These are phyloP conservation scores for Cytospora piceae DNA, from an alignment of 2,329 filamentous ascomycete genomes.

Conservation along the genomic window DNA sequence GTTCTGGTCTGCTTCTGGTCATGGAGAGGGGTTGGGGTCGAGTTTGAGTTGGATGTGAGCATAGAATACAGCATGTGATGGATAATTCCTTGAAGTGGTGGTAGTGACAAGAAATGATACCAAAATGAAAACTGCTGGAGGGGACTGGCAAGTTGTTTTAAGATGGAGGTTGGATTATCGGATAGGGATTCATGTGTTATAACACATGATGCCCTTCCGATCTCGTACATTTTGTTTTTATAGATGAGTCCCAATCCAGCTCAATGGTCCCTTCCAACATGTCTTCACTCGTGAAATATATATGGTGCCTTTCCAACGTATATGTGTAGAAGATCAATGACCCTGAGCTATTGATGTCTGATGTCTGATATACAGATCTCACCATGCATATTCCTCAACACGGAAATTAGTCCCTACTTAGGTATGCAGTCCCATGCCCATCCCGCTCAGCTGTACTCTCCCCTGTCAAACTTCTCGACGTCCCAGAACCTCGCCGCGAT, in stretches of 20 bases:
- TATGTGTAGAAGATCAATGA: background rate
- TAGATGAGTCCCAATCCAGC: slow-evolving; percentile 16
- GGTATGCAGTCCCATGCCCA: slow-evolving; percentile 34
- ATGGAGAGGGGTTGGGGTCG: slow-evolving; percentile 1
- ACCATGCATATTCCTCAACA: slow-evolving; percentile 15
- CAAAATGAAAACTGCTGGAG: slow-evolving; percentile 4
- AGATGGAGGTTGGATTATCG: slow-evolving; percentile 1
- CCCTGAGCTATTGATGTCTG: background rate
- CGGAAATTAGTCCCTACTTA: background rate
- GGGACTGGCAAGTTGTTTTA: slow-evolving; percentile 9
- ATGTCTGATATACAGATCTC: slow-evolving; percentile 20
- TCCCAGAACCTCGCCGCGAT: slow-evolving; percentile 86
- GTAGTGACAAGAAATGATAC: slow-evolving; percentile 1
- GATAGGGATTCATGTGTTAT: background rate
- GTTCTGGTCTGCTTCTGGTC: slow-evolving; percentile 8
- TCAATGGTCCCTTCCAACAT: slow-evolving; percentile 14
- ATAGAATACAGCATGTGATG: slow-evolving; percentile 13
- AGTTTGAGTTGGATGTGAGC: slow-evolving; percentile 19
- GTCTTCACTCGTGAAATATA: background rate
- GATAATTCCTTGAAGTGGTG: slow-evolving; percentile 13
- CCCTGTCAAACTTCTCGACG: slow-evolving; percentile 77
- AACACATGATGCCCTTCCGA: background rate
- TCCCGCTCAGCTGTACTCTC: slow-evolving; percentile 49
- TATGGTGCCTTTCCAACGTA: background rate
- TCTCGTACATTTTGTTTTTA: slow-evolving; percentile 17